Conservation (phyloP, 1,284 basidiomycete species). For the Tilletia walkeri region DNA sequence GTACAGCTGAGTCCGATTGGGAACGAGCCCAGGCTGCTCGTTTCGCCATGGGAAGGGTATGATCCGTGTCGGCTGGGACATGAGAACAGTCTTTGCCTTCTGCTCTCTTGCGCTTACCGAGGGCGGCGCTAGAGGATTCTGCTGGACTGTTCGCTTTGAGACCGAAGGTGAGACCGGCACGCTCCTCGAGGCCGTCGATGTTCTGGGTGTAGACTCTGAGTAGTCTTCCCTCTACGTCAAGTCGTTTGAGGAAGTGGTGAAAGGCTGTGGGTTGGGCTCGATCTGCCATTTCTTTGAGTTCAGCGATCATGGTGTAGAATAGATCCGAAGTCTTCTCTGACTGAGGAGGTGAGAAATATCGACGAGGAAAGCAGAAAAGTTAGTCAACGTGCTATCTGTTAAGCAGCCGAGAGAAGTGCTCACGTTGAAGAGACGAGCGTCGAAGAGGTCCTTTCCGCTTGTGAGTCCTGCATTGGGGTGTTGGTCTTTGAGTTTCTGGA, state of each 20-base stretch:
- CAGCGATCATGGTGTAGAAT: slow-evolving; percentile 91
- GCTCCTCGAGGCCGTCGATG: slow-evolving; percentile 85
- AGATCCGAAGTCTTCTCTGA: slow-evolving; percentile 69
- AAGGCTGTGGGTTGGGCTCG: slow-evolving; percentile 77
- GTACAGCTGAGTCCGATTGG: slow-evolving; percentile 38
- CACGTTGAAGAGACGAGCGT: slow-evolving; percentile 83
- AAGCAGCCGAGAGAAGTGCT: slow-evolving; percentile 53
- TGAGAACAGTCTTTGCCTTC: neutral
- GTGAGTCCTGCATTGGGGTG: slow-evolving; percentile 70
- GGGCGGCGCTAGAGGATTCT: slow-evolving; percentile 17
- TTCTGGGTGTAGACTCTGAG: slow-evolving; percentile 91
- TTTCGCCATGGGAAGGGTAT: neutral
- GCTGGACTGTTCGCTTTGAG: slow-evolving; percentile 31
- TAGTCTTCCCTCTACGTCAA: slow-evolving; percentile 79
- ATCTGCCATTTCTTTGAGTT: slow-evolving; percentile 79
- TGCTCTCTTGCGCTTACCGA: slow-evolving; percentile 40
- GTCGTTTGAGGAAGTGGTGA: slow-evolving; percentile 79
- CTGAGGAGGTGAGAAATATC: slow-evolving; percentile 15
- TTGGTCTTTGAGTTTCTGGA: slow-evolving; percentile 72
- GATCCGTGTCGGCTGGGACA: neutral
- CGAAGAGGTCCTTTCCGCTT: slow-evolving; percentile 82
- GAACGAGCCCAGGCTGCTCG: slow-evolving; percentile 8
- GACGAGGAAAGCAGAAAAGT: neutral
- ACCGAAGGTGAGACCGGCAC: slow-evolving; percentile 66
- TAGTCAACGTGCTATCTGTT: neutral